Base-by-base conservation (phyloP, 2,329 filamentous ascomycete species). In the Microsporum canis region DNA sequence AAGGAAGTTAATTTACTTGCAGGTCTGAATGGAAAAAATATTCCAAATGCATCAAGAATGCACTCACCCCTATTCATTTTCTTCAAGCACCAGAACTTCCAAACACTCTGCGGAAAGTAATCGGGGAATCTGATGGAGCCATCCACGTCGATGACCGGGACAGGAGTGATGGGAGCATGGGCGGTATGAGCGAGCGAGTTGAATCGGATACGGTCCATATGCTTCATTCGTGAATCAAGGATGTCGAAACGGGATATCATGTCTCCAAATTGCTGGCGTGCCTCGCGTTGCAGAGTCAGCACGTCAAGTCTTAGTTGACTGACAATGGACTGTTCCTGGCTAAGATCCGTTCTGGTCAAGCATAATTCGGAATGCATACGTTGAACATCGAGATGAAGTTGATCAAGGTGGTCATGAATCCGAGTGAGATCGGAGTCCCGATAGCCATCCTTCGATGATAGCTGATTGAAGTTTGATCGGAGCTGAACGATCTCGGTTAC, bases 71-170 rank as follows among this genome's bases (percentile, higher is more conserved):
- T 65, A 64, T 70, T 75, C 65, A 70, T 67, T 66, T 74, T 74
- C 67, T 75, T 75, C 59, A 76, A 65, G 62, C 72, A 74, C 73
- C 73, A 76, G 61, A 76, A 76, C 49, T 72, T 69, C 73, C 73
- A 75, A 5, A 76, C 72, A 0, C n/a, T n/a, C n/a, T n/a, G n/a
- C n/a, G n/a, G n/a, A n/a, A n/a, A n/a, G n/a, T n/a, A n/a, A n/a
- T n/a, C n/a, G n/a, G n/a, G n/a, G n/a, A n/a, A n/a, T n/a, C n/a
- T 66, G 17, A 75, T 62, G 5, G 70, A 64, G 10, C 73, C 73
- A 63, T 75, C 71, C 68, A 43, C 68, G n/a, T n/a, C 66, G 34
- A 75, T 66, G 34, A 71, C 63, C 1, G 73, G 73, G 2, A 75
- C 72, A 33, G 71, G 66, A 6, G 66, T 74, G 47, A 76, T 73